Conservation (phyloP, 768 basidiomycete species). For the Lactarius psammicola region DNA sequence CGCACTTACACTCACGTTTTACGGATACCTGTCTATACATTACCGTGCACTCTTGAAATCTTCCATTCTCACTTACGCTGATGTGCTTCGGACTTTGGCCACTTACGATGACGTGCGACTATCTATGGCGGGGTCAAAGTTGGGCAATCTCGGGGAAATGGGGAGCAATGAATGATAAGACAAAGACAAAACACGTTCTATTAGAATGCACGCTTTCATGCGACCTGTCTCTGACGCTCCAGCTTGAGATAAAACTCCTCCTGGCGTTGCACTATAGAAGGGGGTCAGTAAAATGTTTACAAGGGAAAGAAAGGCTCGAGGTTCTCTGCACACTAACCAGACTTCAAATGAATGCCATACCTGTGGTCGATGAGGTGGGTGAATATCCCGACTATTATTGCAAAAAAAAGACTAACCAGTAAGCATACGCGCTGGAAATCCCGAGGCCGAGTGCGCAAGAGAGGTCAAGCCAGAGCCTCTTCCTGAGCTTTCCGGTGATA, state of each 20-base stretch:
- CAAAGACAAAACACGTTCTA: conserved; percentile 20
- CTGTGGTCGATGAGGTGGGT: conserved; percentile 43
- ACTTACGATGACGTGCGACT: too few species aligned
- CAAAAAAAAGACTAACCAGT: conserved; percentile 61
- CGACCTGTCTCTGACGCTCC: conserved; percentile 53
- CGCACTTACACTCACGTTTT: conserved; percentile 1
- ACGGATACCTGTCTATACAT: conserved; percentile 15
- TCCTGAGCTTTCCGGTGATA: conserved; percentile 92
- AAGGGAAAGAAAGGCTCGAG: neutral
- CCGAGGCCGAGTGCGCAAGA: conserved; percentile 75
- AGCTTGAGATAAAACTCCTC: conserved; percentile 86
- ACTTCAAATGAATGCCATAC: conserved; percentile 80
- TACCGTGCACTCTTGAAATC: neutral
- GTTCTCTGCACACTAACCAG: conserved; percentile 48
- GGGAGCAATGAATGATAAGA: neutral
- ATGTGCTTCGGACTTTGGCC: neutral
- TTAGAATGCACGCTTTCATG: conserved; percentile 26
- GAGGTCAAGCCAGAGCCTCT: conserved; percentile 86
- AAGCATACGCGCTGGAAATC: conserved; percentile 68
- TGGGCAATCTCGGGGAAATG: neutral
- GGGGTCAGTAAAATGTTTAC: conserved; percentile 3
- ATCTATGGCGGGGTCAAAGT: neutral
- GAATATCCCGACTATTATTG: conserved; percentile 24
- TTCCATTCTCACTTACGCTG: neutral
- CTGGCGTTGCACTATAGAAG: conserved; percentile 64